Conservation (phyloP, 495 filamentous ascomycete species). For the Aspergillus sparsus region DNA sequence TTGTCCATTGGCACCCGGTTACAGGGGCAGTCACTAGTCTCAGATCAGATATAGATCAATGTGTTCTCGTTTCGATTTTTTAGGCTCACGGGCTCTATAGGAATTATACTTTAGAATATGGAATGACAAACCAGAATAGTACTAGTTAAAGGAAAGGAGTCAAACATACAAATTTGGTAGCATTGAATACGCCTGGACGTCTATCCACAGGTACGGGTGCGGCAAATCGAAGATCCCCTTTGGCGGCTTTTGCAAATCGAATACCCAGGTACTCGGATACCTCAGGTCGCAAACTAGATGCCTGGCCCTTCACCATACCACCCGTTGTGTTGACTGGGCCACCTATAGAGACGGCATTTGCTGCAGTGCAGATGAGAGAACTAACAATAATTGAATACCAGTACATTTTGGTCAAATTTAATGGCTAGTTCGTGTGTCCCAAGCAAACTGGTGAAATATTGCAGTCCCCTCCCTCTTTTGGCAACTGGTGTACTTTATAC, state of each 20-base stretch:
- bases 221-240: conserved; percentile 30
- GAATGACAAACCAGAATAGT: not conserved
- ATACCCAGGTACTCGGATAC: conserved; percentile 52
- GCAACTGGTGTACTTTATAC: too few species aligned
- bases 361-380: not conserved
- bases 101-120: not conserved
- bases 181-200: conserved; percentile 18
- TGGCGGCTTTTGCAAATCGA: conserved; percentile 38
- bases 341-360: conserved; percentile 13
- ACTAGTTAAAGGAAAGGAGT: not conserved
- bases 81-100: conserved; percentile 1
- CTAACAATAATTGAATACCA: conserved; percentile 6
- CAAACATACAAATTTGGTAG: conserved; percentile 27
- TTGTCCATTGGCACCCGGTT: conserved; percentile 24
- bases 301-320: conserved; percentile 45
- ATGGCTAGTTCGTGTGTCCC: not conserved
- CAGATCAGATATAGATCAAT: not conserved
- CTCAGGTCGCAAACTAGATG: conserved; percentile 35
- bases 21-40: conserved; percentile 15
- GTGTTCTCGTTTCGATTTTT: not conserved
- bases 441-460: too few species aligned
- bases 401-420: conserved; percentile 11
- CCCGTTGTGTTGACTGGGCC: conserved; percentile 28
- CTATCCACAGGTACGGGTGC: conserved; percentile 27
- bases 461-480: too few species aligned